These are phyloP conservation scores for Fusarium secorum DNA, from an alignment of 2,329 filamentous ascomycete species.

Conservation along the genomic window DNA sequence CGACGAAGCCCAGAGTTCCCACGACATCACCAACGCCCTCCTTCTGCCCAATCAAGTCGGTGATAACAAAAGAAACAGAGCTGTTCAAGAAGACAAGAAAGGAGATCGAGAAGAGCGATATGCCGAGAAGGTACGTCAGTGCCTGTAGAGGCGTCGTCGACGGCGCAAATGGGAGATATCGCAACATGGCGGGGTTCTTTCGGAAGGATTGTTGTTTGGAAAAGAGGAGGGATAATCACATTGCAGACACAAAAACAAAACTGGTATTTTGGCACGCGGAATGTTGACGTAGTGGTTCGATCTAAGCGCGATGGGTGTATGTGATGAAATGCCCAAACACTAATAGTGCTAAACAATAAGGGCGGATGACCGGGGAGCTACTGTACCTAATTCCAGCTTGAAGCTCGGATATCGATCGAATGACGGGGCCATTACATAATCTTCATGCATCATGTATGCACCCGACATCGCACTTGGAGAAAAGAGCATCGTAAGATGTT, in stretches of 20 bases:
- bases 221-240: conserved; percentile 23
- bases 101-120: conserved; percentile 86
- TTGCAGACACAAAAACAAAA: conserved; percentile 18
- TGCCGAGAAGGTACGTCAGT: conserved; percentile 79
- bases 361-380: conserved; percentile 7
- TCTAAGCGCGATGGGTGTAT: conserved; percentile 16
- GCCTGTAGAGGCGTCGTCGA: conserved; percentile 69
- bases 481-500: neutral
- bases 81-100: conserved; percentile 92
- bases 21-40: conserved; percentile 79
- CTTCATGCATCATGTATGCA: neutral
- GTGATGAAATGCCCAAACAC: conserved; percentile 14
- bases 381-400: neutral
- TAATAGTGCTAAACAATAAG: conserved; percentile 7
- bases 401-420: conserved; percentile 32
- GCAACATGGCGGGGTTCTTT: conserved; percentile 45
- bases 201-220: neutral
- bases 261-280: neutral
- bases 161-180: conserved; percentile 64
- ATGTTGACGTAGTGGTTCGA: conserved; percentile 34
- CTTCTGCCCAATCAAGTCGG: conserved; percentile 79
- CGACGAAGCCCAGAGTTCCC: conserved; percentile 83
- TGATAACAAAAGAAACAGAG: conserved; percentile 84
- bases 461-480: conserved; percentile 25
- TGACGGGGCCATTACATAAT: conserved; percentile 37